phyloP scores from a whole-genome alignment of 345 rosid genomes.

The Tarenaya hassleriana region DNA sequence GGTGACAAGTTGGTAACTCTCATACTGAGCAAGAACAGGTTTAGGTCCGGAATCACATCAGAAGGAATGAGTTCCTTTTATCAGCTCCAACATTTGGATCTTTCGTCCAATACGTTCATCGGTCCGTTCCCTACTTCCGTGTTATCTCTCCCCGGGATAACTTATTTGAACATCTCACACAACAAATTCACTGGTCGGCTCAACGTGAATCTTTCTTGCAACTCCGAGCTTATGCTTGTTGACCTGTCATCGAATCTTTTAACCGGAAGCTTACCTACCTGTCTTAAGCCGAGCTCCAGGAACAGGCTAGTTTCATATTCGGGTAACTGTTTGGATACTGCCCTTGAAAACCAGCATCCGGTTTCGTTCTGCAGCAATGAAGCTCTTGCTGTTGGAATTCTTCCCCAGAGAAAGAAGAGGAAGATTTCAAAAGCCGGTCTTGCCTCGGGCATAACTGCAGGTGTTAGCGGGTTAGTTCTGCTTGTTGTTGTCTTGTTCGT shows the following conservation, averaged over 20 bases:
- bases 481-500: conserved; percentile 47
- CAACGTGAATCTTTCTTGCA: conserved; percentile 63
- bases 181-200: conserved; percentile 88
- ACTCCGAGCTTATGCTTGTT: conserved; percentile 43
- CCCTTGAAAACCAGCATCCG: conserved; percentile 52
- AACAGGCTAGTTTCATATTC: conserved; percentile 43
- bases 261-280: conserved; percentile 65
- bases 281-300: conserved; percentile 44
- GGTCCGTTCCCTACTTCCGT: conserved; percentile 68
- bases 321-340: conserved; percentile 55
- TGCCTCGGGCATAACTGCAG: conserved; percentile 50
- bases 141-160: conserved; percentile 61
- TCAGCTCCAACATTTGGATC: conserved; percentile 76
- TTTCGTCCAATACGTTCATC: conserved; percentile 66
- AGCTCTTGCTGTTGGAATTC: conserved; percentile 86
- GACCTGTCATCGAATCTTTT: conserved; percentile 86
- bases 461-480: conserved; percentile 49
- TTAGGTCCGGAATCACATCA: conserved; percentile 65
- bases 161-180: conserved; percentile 56
- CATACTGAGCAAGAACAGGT: conserved; percentile 72
- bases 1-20: conserved; percentile 64
- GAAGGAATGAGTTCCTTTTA: conserved; percentile 48
- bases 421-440: conserved; percentile 34
- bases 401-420: conserved; percentile 43
- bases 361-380: conserved; percentile 65